phyloP scores from a whole-genome alignment of 176 grass and related monocot species.

The Canna indica region DNA sequence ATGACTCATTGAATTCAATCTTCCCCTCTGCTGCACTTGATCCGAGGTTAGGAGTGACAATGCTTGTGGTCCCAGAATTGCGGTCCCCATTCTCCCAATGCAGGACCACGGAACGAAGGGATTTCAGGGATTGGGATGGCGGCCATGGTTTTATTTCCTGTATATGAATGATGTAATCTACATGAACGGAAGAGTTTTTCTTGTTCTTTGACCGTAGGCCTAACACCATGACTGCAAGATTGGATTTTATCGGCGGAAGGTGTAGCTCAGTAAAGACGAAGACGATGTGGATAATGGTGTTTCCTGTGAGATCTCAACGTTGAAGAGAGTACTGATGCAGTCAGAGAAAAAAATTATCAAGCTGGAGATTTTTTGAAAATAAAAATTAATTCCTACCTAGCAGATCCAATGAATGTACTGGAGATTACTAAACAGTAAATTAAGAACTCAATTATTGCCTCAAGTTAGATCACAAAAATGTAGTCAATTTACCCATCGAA shows the following conservation, averaged over 20 bases:
- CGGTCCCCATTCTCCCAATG: conserved; percentile 74
- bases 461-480: background rate
- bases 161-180: conserved; percentile 73
- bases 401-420: background rate
- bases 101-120: conserved; percentile 58
- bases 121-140: conserved; percentile 75
- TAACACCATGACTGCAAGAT: conserved; percentile 55
- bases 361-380: background rate
- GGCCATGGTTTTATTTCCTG: conserved; percentile 97
- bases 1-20: conserved; percentile 90
- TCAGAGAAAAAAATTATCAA: background rate
- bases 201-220: conserved; percentile 73
- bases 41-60: conserved; percentile 38
- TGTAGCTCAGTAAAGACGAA: background rate
- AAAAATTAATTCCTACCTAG: background rate
- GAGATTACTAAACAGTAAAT: background rate
- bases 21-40: conserved; percentile 33
- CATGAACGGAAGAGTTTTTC: conserved; percentile 49
- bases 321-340: background rate
- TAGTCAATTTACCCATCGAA: background rate
- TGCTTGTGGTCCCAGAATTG: conserved; percentile 57
- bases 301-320: conserved; percentile 1
- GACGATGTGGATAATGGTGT: background rate
- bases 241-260: background rate
- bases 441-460: background rate